Percentiles rank a stretch among this genome's conserved stretches.
Conservation (phyloP, 495 filamentous ascomycete genomes). For the Hypoxylon cercidicola region DNA sequence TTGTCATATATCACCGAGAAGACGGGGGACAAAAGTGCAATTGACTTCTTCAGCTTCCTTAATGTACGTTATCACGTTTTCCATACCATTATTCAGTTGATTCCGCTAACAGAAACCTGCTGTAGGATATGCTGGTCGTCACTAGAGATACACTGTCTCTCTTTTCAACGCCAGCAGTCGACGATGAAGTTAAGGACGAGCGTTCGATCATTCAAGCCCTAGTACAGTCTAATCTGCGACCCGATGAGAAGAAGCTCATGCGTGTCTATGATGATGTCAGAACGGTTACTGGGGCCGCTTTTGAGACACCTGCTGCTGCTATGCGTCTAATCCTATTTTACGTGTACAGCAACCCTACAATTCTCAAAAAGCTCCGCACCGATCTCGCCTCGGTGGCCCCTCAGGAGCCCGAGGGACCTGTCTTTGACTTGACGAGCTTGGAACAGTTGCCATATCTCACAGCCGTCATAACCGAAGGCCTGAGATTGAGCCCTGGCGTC, state of each 20-base stretch:
- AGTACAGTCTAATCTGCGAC: not conserved
- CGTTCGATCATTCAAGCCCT: slow-evolving; percentile 7
- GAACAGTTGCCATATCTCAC: slow-evolving; percentile 49
- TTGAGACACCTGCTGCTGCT: too few species aligned
- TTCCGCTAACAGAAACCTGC: slow-evolving; percentile 1
- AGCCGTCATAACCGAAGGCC: slow-evolving; percentile 48
- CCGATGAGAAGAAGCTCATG: too few species aligned
- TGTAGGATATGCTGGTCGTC: not conserved
- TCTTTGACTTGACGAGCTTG: slow-evolving; percentile 17
- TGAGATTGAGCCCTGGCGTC: slow-evolving; percentile 45
- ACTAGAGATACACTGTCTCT: not conserved
- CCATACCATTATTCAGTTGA: too few species aligned
- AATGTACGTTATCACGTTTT: slow-evolving; percentile 4
- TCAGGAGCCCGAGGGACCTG: not conserved
- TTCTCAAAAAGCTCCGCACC: slow-evolving; percentile 25
- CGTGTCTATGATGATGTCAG: too few species aligned
- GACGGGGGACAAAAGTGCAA: slow-evolving; percentile 23
- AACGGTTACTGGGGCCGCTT: too few species aligned
- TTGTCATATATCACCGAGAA: slow-evolving; percentile 21
- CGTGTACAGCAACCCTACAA: slow-evolving; percentile 3
- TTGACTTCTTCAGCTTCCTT: slow-evolving; percentile 32
- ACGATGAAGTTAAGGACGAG: not conserved
- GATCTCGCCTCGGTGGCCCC: slow-evolving; percentile 19
- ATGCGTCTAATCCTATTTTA: too few species aligned
- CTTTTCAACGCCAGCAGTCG: not conserved